Conservation (phyloP, 2,329 filamentous ascomycete genomes). For the Golovinomyces cichoracearum region DNA sequence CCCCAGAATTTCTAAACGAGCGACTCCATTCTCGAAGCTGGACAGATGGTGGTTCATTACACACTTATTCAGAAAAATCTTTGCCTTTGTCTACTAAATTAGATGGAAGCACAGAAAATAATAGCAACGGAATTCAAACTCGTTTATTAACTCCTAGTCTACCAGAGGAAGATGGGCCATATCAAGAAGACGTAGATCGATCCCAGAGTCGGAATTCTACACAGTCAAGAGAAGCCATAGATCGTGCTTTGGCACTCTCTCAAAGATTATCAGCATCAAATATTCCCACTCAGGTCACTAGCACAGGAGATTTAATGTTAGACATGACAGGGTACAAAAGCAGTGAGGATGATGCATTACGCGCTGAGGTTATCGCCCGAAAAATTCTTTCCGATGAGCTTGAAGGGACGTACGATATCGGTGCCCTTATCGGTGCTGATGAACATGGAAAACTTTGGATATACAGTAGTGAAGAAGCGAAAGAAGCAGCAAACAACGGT, state of each 20-base stretch:
- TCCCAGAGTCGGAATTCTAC: constrained; percentile 57
- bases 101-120: constrained; percentile 9
- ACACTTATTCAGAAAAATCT: constrained; percentile 30
- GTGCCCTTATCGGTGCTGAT: constrained; percentile 79
- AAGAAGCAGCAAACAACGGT: constrained; percentile 55
- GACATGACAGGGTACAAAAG: constrained; percentile 96
- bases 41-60: constrained; percentile 17
- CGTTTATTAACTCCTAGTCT: constrained; percentile 18
- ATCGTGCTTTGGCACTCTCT: constrained; percentile 60
- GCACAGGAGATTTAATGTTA: constrained; percentile 80
- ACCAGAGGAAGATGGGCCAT: constrained; percentile 8
- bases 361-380: constrained; percentile 76
- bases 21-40: constrained; percentile 26
- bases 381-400: constrained; percentile 82
- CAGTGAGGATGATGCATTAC: constrained; percentile 72
- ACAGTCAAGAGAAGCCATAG: constrained; percentile 47
- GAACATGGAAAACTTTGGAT: constrained; percentile 98
- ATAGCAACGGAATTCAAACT: constrained; percentile 16
- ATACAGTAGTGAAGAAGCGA: constrained; percentile 91
- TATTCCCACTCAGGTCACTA: constrained; percentile 78
- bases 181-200: constrained; percentile 21
- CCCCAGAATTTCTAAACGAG: constrained; percentile 24
- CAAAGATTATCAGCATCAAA: constrained; percentile 72
- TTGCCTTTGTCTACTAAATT: constrained; percentile 23
- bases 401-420: constrained; percentile 88